Evolutionary conservation across 805 yeast genomes (phyloP).

Genomic region (Teunomyces panamensis): DNA sequence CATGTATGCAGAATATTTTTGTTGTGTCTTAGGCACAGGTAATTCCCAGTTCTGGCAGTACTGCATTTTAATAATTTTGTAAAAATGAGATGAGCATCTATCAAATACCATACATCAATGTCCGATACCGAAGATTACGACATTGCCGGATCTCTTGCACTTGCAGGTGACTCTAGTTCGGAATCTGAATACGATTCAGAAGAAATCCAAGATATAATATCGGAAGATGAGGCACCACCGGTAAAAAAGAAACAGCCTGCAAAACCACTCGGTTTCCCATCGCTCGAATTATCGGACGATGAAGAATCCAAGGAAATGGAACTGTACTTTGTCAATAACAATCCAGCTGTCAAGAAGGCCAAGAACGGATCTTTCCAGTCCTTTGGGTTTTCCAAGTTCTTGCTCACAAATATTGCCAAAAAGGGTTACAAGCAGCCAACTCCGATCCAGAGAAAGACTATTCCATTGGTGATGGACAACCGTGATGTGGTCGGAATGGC

Average conservation of each 20-base stretch:
- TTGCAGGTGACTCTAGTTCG: slow-evolving; percentile 30
- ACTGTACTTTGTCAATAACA: slow-evolving; percentile 40
- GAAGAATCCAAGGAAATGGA: slow-evolving; percentile 26
- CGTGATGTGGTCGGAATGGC: slow-evolving; percentile 99
- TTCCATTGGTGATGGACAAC: slow-evolving; percentile 81
- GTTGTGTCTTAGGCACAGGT: neutral
- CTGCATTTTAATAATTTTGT: neutral
- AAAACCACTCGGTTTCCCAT: slow-evolving; percentile 40
- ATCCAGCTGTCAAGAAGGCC: slow-evolving; percentile 52
- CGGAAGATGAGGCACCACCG: slow-evolving; percentile 47
- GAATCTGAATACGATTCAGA: slow-evolving; percentile 28
- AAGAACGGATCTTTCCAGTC: slow-evolving; percentile 84
- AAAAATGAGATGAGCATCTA: slow-evolving; percentile 6
- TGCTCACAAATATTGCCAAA: slow-evolving; percentile 65
- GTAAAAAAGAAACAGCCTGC: slow-evolving; percentile 23
- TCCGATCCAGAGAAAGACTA: slow-evolving; percentile 94
- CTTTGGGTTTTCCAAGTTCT: slow-evolving; percentile 76
- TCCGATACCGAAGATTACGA: slow-evolving; percentile 51
- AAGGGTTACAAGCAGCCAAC: slow-evolving; percentile 96
- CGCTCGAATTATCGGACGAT: slow-evolving; percentile 46
- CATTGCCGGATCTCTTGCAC: slow-evolving; percentile 60
- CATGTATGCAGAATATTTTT: neutral
- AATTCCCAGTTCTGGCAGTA: neutral
- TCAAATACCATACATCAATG: slow-evolving; percentile 12
- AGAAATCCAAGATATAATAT: slow-evolving; percentile 53